phyloP scores from a whole-genome alignment of 176 grass and related monocot species.

The Thinopyrum elongatum region DNA sequence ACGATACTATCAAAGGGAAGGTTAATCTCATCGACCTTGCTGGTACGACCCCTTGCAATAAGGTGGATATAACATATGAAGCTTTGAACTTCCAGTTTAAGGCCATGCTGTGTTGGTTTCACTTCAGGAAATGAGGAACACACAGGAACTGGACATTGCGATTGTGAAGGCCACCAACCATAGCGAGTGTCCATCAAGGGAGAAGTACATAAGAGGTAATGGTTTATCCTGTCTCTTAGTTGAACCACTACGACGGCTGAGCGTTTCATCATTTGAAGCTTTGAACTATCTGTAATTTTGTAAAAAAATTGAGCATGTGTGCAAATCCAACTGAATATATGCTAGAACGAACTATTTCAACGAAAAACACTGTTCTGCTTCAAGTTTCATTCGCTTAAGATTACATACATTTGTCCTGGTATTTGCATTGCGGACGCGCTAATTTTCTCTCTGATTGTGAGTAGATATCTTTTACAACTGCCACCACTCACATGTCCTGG shows the following conservation, averaged over 20 bases:
- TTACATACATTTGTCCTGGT: background rate
- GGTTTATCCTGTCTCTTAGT: background rate
- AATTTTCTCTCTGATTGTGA: conserved; percentile 1
- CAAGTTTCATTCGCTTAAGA: background rate
- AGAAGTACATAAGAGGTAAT: conserved; percentile 94
- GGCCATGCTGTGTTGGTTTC: too few relatives aligned
- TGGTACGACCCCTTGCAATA: too few relatives aligned
- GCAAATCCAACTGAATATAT: background rate
- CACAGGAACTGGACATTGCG: conserved; percentile 97
- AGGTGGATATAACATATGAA: too few relatives aligned
- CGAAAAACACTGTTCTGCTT: background rate
- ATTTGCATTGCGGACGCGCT: background rate
- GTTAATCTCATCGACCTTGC: conserved; percentile 91
- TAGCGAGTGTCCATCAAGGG: conserved; percentile 78
- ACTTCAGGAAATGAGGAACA: too few relatives aligned
- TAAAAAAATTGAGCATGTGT: background rate
- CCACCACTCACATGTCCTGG: background rate
- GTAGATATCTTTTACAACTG: background rate
- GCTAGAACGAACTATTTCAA: background rate
- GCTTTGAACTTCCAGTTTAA: too few relatives aligned
- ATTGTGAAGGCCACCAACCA: conserved; percentile 98
- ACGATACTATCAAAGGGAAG: conserved; percentile 65
- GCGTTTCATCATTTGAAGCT: background rate
- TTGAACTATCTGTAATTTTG: background rate
- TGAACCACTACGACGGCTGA: background rate